These are phyloP conservation scores for Microcos paniculata DNA, from an alignment of 345 rosid species.

Conservation along the genomic window DNA sequence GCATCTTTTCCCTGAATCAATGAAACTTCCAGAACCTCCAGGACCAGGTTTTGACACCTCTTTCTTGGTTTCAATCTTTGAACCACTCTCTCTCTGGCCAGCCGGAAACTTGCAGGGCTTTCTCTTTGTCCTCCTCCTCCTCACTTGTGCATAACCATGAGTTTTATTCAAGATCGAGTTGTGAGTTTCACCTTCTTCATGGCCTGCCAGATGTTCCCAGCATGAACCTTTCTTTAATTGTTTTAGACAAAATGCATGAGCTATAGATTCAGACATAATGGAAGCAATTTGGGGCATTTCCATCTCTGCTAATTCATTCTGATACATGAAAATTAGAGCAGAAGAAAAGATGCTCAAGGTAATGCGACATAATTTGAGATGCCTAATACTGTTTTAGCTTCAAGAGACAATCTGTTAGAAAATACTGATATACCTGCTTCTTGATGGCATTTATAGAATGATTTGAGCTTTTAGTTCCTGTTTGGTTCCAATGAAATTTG, in stretches of 20 bases:
- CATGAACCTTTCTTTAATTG: not conserved
- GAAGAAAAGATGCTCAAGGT: not conserved
- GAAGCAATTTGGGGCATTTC: not conserved
- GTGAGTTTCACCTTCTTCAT: conserved; percentile 15
- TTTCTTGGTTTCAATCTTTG: not conserved
- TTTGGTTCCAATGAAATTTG: not conserved
- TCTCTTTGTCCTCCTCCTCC: conserved; percentile 7
- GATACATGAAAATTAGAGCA: not conserved
- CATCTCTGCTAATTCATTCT: not conserved
- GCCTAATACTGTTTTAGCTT: not conserved
- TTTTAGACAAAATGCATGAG: not conserved
- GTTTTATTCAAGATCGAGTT: not conserved
- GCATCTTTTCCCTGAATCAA: not conserved
- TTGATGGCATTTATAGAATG: not conserved
- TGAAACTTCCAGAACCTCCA: not conserved
- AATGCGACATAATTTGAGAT: not conserved
- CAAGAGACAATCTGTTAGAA: not conserved
- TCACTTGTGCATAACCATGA: not conserved
- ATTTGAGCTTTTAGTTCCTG: not conserved
- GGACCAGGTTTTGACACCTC: not conserved
- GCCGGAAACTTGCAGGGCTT: not conserved
- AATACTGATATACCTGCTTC: conserved; percentile 12
- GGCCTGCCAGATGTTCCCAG: not conserved
- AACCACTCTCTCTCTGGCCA: not conserved
- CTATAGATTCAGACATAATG: not conserved